Evolutionary conservation across 169 alveolate genomes (phyloP), one percentile per base, ranked within the genome.

Genomic region (Eimeria praecox): DNA sequence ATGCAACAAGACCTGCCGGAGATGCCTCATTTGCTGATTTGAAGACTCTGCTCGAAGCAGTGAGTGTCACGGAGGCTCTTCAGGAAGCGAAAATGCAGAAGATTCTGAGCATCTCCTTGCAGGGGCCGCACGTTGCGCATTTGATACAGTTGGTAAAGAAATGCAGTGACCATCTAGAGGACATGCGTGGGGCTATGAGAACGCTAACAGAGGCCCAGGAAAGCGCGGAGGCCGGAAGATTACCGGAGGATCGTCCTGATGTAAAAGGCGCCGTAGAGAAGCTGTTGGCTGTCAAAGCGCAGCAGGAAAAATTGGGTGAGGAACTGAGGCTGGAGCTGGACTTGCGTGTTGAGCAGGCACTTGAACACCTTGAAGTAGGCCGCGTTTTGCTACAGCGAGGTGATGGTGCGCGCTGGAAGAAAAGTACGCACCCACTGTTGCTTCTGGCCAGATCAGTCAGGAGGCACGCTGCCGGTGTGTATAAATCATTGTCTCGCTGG

Each of bases 261-360:
- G 40, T 85, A 35, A 27, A 6, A 3, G 30, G 56, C 1, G 49
- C 56, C 14, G 18, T 8, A 44, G 38, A 85, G 2, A 33, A 18
- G 78, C 52, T 85, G 35, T 12, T 2, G 49, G 46, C 92, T 35
- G 56, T 85, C 44, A 85, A 85, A 49, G 69, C 40, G 33, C 54
- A 78, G 66, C 66, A 78, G n/a, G 33, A 18, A 24, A 24, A 64
- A 42, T 30, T 78, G n/a, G 88, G 88, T 20, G 88, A 78, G 64
- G 88, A 8, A n/a, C 8, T 78, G 88, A 78, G 46, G 66, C n/a
- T 42, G n/a, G 88, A 78, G n/a, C 38, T 49, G 88, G 64, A 49
- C 64, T 9, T 44, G 38, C 27, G 88, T 66, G 66, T 78, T 44
- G 62, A 42, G 44, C 88, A 14, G 44, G 88, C 88, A 78, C 40